A percentile compares a stretch with the other conserved stretches of the same genome.
phyloP scores from a whole-genome alignment of 352 stramenopile species.

The Pythium apleroticum region DNA sequence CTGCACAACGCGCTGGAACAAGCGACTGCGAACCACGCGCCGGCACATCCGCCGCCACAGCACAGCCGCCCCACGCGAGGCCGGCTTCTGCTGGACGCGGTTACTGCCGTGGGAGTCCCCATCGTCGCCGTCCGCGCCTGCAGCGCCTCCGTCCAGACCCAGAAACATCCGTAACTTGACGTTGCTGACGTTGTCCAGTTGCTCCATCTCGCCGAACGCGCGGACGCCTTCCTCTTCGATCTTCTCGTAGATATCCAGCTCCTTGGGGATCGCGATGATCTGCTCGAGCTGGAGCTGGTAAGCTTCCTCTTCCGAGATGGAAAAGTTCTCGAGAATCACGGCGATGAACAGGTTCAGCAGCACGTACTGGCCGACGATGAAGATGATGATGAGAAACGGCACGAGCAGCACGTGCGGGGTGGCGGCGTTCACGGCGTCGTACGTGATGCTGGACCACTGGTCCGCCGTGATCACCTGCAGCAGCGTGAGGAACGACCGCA shows the following conservation, averaged over 20 bases:
- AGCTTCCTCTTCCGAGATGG: constrained; percentile 76
- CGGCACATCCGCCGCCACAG: constrained; percentile 27
- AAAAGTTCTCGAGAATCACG: constrained; percentile 84
- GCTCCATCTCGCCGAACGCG: constrained; percentile 74
- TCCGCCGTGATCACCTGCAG: constrained; percentile 79
- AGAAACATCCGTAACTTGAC: constrained; percentile 79
- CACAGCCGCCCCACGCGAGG: background rate
- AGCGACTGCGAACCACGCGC: constrained; percentile 30
- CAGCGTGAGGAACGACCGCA: constrained; percentile 66
- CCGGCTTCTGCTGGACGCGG: background rate
- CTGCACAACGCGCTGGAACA: constrained; percentile 63
- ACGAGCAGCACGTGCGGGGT: constrained; percentile 68
- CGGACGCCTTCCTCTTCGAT: constrained; percentile 79
- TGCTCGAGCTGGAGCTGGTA: constrained; percentile 82
- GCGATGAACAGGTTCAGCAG: constrained; percentile 83
- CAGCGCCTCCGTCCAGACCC: constrained; percentile 42
- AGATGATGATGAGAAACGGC: constrained; percentile 72
- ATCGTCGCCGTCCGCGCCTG: background rate
- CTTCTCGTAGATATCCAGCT: constrained; percentile 80
- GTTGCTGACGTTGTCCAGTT: constrained; percentile 80
- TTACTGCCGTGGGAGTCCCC: background rate
- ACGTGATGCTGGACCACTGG: constrained; percentile 76
- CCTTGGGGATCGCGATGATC: constrained; percentile 81
- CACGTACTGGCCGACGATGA: constrained; percentile 78
- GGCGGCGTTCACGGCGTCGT: constrained; percentile 70